Evolutionary conservation across 495 filamentous ascomycete genomes (phyloP).

Genomic region (Talaromyces liani): DNA sequence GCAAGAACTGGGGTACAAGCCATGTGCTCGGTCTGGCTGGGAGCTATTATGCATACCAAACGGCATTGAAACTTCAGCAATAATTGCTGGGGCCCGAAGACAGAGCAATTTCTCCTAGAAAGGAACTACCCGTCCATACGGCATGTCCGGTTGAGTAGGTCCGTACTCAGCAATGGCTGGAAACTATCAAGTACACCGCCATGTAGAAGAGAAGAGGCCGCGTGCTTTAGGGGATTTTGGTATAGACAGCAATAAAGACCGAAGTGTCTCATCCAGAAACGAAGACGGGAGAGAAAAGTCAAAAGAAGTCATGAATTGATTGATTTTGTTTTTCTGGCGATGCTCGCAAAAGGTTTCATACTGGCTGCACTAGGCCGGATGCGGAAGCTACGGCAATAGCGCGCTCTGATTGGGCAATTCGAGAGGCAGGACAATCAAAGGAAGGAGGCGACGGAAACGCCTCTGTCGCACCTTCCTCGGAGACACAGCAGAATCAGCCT

Average conservation of each 20-base stretch:
- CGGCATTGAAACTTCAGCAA: background rate
- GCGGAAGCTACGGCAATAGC: background rate
- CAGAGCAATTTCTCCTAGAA: background rate
- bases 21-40: background rate
- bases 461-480: constrained; percentile 1
- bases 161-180: background rate
- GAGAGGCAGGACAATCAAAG: background rate
- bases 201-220: background rate
- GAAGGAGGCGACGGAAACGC: background rate
- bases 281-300: background rate
- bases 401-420: background rate
- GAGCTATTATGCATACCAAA: too few species aligned
- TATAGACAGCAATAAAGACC: background rate
- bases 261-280: background rate
- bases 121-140: too few species aligned
- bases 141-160: background rate
- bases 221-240: too few species aligned
- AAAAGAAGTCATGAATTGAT: background rate
- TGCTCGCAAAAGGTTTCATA: background rate
- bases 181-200: background rate
- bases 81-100: background rate
- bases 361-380: background rate
- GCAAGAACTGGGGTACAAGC: background rate
- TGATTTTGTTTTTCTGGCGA: too few species aligned
- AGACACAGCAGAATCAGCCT: background rate